Base-by-base conservation (phyloP, 129 eudicot species). In the Flaveria ramosissima region DNA sequence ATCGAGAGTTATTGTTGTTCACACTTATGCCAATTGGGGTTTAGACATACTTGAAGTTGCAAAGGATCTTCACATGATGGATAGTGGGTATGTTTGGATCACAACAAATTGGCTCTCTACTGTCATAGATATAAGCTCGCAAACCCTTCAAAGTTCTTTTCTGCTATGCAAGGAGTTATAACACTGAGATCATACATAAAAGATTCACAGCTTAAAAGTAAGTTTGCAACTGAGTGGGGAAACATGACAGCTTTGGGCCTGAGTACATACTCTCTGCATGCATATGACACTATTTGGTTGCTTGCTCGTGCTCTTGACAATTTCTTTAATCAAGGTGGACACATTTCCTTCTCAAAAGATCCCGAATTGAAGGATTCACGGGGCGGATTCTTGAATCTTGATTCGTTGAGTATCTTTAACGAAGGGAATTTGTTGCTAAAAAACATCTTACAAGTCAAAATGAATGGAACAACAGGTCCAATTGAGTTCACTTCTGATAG, bases 261-360 rank as follows among this genome's bases (percentile, higher is more conserved):
- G 84, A 86, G 45, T 73, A 78, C 93, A 20, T 82, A 83, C 70
- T 88, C 84, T 51, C 41, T 90, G 23, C 86, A 88, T 42, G 91
- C 96, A 10, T 90, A 90, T 59, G 96, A 90, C 78, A 84, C 96
- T 11, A 84, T 90, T 60, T 88, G 93, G 96, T 16, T 90, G 15
- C 88, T 90, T 60, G 89, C 93, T 77, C 93, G 61, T 30, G 94
- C 94, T 53, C 84, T 91, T 59, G 84, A 86, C 48, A 67, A 78
- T 10, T 91, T 84, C 80, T 85, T 91, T 24, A 51, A 79, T 24
- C 70, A 77, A 10, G 90, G 90, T 20, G 92, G 94, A 66, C 81
- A 55, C 36, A 24, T 91, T 14, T 88, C 94, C 7, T 91, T 88
- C 78, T 78, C 94, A 3, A 75, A 66, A 51, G 84, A 85, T 75